These are phyloP conservation scores for Russula brevipes DNA, from an alignment of 768 basidiomycete genomes.

Conservation along the genomic window DNA sequence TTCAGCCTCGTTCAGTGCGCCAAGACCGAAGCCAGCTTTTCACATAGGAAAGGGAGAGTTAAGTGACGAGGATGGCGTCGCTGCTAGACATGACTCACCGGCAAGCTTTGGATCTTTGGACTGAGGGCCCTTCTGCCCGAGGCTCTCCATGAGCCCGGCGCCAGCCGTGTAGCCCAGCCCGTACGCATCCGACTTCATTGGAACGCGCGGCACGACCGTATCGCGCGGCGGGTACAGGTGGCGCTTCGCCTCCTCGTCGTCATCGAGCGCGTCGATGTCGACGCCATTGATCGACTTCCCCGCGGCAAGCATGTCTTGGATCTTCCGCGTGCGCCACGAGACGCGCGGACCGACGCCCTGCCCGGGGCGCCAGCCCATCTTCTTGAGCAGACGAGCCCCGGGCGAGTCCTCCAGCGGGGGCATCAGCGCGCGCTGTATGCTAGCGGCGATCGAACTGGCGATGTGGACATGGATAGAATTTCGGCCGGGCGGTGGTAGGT, in stretches of 20 bases:
- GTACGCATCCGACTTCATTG: slow-evolving; percentile 68
- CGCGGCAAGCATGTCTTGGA: slow-evolving; percentile 56
- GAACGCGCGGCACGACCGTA: slow-evolving; percentile 54
- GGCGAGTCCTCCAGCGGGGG: slow-evolving; percentile 74
- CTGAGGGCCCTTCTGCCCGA: slow-evolving; percentile 37
- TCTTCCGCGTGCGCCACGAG: slow-evolving; percentile 64
- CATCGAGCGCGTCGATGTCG: slow-evolving; percentile 35
- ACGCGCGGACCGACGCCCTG: slow-evolving; percentile 93
- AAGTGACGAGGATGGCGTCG: background rate
- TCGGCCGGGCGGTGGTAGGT: background rate
- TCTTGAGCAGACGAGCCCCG: slow-evolving; percentile 81
- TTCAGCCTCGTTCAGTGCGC: slow-evolving; percentile 88
- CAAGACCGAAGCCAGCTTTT: slow-evolving; percentile 80
- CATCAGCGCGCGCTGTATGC: slow-evolving; percentile 61
- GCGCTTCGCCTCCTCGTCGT: slow-evolving; percentile 77
- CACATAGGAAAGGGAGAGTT: background rate
- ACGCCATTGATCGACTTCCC: slow-evolving; percentile 32
- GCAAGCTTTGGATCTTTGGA: slow-evolving; percentile 50
- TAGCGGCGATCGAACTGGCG: slow-evolving; percentile 54
- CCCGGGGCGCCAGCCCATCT: slow-evolving; percentile 93
- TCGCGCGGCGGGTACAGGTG: slow-evolving; percentile 86
- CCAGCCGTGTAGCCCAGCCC: slow-evolving; percentile 80
- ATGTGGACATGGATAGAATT: background rate
- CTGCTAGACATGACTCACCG: slow-evolving; percentile 37
- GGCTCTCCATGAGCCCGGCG: slow-evolving; percentile 53